Base-by-base conservation (phyloP, 495 filamentous ascomycete species). In the Lasiosphaeria hispida region DNA sequence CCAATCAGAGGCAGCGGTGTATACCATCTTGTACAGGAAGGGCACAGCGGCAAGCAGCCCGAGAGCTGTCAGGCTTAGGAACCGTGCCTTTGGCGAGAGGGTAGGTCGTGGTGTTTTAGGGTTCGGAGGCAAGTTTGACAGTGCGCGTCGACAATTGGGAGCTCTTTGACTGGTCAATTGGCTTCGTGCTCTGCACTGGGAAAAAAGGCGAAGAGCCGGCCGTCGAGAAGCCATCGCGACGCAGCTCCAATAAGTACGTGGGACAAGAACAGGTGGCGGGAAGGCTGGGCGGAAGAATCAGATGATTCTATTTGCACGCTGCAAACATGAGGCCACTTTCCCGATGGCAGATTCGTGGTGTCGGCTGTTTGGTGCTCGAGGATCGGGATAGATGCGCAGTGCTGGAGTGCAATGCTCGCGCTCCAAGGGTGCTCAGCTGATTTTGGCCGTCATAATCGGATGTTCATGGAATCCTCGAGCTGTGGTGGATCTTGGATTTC, bases 1-100 rank as follows among this genome's bases (percentile, higher is more conserved):
- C 14, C n/a, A 38, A 5, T 43, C 8, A 18, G 18, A 39, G 11
- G 23, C 23, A 15, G 11, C 0, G 30, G 10, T 53, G 19, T 62
- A 59, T 67, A 71, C 70, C 67, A 71, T 71, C 51, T 68, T 70
- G 62, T 67, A 72, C 6, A 60, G 10, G 7, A 72, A 33, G 0
- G 70, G 58, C 15, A 53, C 37, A 7, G 66, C 53, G n/a, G 61
- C 55, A 39, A 65, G 45, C 5, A 72, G 50, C 36, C 64, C 60
- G 41, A 66, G 53, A 15, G 63, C 66, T 61, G 62, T 60, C 58
- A 53, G 54, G 37, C 63, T 62, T 4, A 68, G 14, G 58, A 64
- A 65, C 53, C 55, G 60, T 8, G 34, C 33, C 18, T 57, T 45
- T 8, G 51, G 47, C 30, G 60, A 41, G 52, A 53, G 38, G 17